Conservation (phyloP, 345 rosid species). For the Lagerstroemia speciosa region DNA sequence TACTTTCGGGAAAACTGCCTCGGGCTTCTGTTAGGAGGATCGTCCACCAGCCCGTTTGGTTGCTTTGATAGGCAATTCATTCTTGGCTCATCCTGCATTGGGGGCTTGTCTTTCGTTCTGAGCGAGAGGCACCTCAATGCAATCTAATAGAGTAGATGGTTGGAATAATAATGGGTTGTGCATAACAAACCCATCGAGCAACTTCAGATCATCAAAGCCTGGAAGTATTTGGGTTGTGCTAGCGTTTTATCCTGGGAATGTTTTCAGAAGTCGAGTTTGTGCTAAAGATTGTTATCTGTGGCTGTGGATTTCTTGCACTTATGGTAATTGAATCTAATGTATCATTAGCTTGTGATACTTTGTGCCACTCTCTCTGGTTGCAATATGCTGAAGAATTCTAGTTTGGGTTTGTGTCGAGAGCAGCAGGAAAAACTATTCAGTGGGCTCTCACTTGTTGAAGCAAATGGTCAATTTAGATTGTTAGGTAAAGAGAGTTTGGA, state of each 20-base stretch:
- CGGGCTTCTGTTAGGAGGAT: constrained; percentile 17
- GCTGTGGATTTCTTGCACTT: not conserved
- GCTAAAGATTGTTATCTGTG: not conserved
- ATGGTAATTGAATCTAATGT: not conserved
- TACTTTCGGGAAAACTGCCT: not conserved
- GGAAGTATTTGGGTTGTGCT: not conserved
- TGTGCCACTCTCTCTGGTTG: not conserved
- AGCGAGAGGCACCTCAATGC: not conserved
- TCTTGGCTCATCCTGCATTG: constrained; percentile 56
- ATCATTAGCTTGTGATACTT: not conserved
- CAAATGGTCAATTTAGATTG: not conserved
- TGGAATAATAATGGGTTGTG: not conserved
- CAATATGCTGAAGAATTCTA: no score
- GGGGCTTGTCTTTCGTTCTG: constrained; percentile 13
- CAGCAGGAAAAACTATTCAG: no score
- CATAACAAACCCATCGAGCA: not conserved
- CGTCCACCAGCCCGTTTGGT: constrained; percentile 31
- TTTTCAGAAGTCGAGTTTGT: not conserved
- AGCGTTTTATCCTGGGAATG: not conserved
- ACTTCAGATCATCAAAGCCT: not conserved
- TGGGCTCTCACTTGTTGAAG: not conserved
- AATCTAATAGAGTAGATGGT: not conserved
- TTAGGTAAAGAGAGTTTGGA: not conserved
- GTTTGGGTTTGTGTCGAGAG: not conserved
- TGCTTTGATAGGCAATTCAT: constrained; percentile 80